phyloP scores from a whole-genome alignment of 495 filamentous ascomycete genomes.

The Annulohypoxylon maeteangense region DNA sequence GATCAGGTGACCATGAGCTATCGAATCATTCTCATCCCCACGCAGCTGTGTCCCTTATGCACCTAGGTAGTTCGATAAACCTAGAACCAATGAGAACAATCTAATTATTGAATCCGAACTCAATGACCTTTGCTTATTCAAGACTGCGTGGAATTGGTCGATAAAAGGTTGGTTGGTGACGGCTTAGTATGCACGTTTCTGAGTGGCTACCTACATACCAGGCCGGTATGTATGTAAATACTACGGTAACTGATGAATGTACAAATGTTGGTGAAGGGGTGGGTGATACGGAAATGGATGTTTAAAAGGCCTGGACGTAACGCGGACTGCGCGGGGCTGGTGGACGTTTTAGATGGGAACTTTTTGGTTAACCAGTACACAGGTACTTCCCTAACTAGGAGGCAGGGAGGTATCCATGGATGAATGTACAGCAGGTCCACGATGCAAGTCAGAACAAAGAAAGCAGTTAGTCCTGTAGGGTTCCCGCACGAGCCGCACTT shows the following conservation, averaged over 20 bases:
- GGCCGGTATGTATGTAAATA: too few relatives aligned
- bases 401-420: neutral
- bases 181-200: neutral
- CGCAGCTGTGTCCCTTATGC: neutral
- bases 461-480: neutral
- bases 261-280: constrained; percentile 2
- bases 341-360: constrained; percentile 8
- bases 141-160: constrained; percentile 4
- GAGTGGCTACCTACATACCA: neutral
- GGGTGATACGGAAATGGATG: too few relatives aligned
- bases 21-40: constrained; percentile 13
- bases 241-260: neutral
- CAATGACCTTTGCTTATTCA: neutral
- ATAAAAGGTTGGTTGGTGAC: constrained; percentile 1
- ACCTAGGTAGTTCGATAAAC: constrained; percentile 14
- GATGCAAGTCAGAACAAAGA: constrained; percentile 16
- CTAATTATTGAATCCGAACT: neutral
- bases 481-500: constrained; percentile 12
- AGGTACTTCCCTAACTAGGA: neutral
- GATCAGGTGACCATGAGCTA: constrained; percentile 35
- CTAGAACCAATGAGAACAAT: constrained; percentile 36
- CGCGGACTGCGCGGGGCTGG: constrained; percentile 31
- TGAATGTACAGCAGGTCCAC: neutral
- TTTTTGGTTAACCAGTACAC: neutral
- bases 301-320: neutral